These are phyloP conservation scores for Fusarium sp. DNA, from an alignment of 2,329 filamentous ascomycete genomes.

Conservation along the genomic window DNA sequence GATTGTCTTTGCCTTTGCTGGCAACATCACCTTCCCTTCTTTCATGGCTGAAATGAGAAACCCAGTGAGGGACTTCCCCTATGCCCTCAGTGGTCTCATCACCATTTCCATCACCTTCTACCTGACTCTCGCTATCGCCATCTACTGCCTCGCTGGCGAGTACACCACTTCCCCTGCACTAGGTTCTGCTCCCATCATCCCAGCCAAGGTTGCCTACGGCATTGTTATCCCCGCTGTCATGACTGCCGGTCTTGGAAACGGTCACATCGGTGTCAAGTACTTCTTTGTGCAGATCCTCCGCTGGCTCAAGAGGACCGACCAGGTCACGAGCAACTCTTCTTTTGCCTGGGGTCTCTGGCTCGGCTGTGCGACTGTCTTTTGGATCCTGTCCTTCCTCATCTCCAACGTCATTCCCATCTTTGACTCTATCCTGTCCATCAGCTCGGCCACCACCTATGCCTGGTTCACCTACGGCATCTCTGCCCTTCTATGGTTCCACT, in stretches of 20 bases:
- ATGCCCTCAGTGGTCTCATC: slow-evolving; percentile 15
- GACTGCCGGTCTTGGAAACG: slow-evolving; percentile 24
- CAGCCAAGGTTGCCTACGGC: slow-evolving; percentile 35
- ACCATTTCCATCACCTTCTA: slow-evolving; percentile 25
- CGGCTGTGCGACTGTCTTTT: slow-evolving; percentile 22
- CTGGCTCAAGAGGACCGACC: background rate
- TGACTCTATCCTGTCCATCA: slow-evolving; percentile 34
- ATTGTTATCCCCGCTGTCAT: slow-evolving; percentile 30
- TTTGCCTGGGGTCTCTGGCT: slow-evolving; percentile 38
- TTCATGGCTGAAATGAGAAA: slow-evolving; percentile 35
- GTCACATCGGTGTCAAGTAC: slow-evolving; percentile 35
- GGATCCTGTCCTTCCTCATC: slow-evolving; percentile 30
- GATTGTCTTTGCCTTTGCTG: slow-evolving; percentile 31
- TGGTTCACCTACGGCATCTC: slow-evolving; percentile 33
- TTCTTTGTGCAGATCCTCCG: background rate
- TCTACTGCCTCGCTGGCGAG: slow-evolving; percentile 30
- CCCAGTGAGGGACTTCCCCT: slow-evolving; percentile 27
- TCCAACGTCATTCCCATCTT: slow-evolving; percentile 39
- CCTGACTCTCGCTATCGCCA: slow-evolving; percentile 13
- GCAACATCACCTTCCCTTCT: slow-evolving; percentile 29
- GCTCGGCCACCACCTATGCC: slow-evolving; percentile 24
- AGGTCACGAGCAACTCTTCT: slow-evolving; percentile 4
- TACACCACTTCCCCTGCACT: slow-evolving; percentile 27
- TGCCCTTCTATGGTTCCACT: slow-evolving; percentile 21
- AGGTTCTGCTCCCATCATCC: slow-evolving; percentile 21